Evolutionary conservation across 345 rosid species (phyloP).

Genomic region (Pugionium cornutum): DNA sequence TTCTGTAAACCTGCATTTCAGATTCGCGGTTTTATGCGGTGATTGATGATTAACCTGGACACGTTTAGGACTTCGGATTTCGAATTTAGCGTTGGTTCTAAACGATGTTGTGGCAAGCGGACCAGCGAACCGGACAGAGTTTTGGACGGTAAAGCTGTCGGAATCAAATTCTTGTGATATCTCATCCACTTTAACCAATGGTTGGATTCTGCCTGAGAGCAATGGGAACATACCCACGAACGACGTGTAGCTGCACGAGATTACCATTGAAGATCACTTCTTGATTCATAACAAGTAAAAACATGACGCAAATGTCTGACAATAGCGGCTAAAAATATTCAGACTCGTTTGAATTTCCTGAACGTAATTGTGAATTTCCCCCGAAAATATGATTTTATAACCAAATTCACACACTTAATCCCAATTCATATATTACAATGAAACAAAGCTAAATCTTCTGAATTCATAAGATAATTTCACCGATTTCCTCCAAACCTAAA

Average conservation of each 20-base stretch:
- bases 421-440: not conserved
- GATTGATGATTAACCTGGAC: constrained; percentile 61
- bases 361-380: not conserved
- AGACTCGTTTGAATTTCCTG: not conserved
- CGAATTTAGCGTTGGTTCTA: constrained; percentile 84
- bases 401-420: not conserved
- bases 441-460: not conserved
- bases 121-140: constrained; percentile 72
- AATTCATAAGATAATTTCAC: not conserved
- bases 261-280: constrained; percentile 13
- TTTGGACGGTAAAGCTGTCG: constrained; percentile 70
- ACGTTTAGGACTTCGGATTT: constrained; percentile 82
- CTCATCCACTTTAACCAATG: constrained; percentile 77
- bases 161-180: constrained; percentile 94
- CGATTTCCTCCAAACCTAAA: no score
- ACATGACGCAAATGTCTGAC: not conserved
- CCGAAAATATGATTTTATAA: no score
- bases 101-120: constrained; percentile 80
- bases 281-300: constrained; percentile 1
- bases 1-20: not conserved
- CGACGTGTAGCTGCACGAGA: constrained; percentile 69
- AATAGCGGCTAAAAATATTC: constrained; percentile 3
- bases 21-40: not conserved
- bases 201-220: constrained; percentile 64
- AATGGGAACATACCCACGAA: constrained; percentile 76